Percentiles rank a stretch among this genome's conserved stretches.
Evolutionary conservation across 2,329 filamentous ascomycete species (phyloP).

Genomic region (Hortaea sp.): DNA sequence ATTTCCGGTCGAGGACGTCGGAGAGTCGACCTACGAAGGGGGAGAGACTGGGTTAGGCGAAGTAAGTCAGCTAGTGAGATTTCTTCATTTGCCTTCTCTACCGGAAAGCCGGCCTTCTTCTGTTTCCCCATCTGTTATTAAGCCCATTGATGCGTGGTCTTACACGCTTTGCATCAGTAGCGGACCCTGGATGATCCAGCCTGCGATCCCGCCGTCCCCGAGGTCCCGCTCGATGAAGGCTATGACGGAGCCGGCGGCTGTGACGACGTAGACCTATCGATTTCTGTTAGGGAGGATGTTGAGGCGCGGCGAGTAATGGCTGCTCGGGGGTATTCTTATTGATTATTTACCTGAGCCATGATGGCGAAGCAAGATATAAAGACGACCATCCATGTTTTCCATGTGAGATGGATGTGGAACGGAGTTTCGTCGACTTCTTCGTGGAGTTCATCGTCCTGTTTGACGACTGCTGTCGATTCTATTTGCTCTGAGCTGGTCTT

Average conservation of each 20-base stretch:
- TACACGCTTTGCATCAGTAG: slow-evolving; percentile 49
- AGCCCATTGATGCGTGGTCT: slow-evolving; percentile 19
- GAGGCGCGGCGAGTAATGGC: not conserved
- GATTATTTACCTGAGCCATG: slow-evolving; percentile 37
- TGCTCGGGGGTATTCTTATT: not conserved
- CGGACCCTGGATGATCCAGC: slow-evolving; percentile 51
- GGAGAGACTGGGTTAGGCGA: too few relatives aligned
- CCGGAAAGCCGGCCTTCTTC: too few relatives aligned
- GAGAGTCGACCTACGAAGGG: slow-evolving; percentile 48
- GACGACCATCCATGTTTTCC: slow-evolving; percentile 45
- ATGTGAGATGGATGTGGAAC: slow-evolving; percentile 40
- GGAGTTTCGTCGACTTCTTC: not conserved
- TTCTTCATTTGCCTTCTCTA: too few relatives aligned
- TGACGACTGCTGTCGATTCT: not conserved
- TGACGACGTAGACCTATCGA: slow-evolving; percentile 36
- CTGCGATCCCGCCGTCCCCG: slow-evolving; percentile 39
- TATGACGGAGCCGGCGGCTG: slow-evolving; percentile 46
- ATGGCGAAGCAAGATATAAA: slow-evolving; percentile 43
- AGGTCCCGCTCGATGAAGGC: slow-evolving; percentile 47
- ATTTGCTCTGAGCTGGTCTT: not conserved
- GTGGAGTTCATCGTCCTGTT: not conserved
- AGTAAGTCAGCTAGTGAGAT: too few relatives aligned
- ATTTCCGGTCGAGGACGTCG: slow-evolving; percentile 47
- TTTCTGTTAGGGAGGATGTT: not conserved
- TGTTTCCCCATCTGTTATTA: too few relatives aligned